Evolutionary conservation across 2,329 filamentous ascomycete species (phyloP), one percentile per base, ranked within the genome.

Genomic region (Pseudogymnoascus destructans): DNA sequence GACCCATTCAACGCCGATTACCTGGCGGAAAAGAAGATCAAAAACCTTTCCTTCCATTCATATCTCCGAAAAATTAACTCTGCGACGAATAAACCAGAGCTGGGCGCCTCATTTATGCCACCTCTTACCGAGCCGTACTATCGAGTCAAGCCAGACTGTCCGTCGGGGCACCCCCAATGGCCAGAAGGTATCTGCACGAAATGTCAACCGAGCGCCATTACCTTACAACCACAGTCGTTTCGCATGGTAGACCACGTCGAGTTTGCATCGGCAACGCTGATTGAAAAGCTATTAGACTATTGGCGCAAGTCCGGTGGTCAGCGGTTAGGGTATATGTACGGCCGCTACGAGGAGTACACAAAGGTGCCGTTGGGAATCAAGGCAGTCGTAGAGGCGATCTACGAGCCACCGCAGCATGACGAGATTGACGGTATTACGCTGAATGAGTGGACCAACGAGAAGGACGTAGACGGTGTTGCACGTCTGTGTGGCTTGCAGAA

Each of bases 211-310:
- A 95, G 92, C 63, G 92, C 93, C 59, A 98, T 98, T 68, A 95
- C 89, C 9, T 75, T 98, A 57, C 91, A 97, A 69, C 89, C 90
- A 4, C 93, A 98, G 71, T 79, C 86, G 17, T 98, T 92, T 71
- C 89, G 93, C 57, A 96, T 93, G 88, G 91, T 98, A 3, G 93
- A 98, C 67, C 93, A 98, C 70, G 93, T 98, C 62, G 95, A 98
- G 71, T 97, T 98, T 69, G 85, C 92, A 1, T 85, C 87, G 1
- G 84, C 89, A 2, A 79, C 83, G 58, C 81, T 97, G 32, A 88
- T 97, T 66, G 88, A 98, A 69, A 82, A 81, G n/a, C 83, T 97
- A 59, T 82, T 98, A 63, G 84, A 96, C 67, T 88, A 92, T 60
- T 98, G 93, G 92, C 81, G 95, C 65, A 85, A 82, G 63, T 90